Evolutionary conservation across 2,329 filamentous ascomycete genomes (phyloP).

Genomic region (Teratosphaeria destructans): DNA sequence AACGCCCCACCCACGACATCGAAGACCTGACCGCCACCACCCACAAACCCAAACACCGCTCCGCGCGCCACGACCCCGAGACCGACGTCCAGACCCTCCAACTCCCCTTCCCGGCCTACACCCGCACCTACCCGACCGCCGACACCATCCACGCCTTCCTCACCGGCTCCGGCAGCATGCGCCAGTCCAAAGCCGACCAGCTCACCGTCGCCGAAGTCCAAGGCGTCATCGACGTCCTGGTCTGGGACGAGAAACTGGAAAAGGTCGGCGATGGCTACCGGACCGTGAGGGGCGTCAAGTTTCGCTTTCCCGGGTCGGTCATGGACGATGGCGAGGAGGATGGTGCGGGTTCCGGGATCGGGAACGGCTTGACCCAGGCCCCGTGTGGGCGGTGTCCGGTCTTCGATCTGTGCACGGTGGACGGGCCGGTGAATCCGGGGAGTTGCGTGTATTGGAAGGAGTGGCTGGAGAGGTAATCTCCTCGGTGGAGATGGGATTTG

Average conservation of each 20-base stretch:
- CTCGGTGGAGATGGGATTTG: no score
- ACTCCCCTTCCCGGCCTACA: constrained; percentile 21
- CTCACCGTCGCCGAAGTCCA: constrained; percentile 62
- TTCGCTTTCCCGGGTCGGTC: constrained; percentile 14
- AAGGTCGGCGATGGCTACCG: constrained; percentile 43
- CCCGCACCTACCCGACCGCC: constrained; percentile 66
- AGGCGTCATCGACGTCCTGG: constrained; percentile 76
- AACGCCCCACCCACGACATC: constrained; percentile 14
- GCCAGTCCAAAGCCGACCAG: constrained; percentile 47
- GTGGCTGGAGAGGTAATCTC: constrained; percentile 48
- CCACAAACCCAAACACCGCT: constrained; percentile 14
- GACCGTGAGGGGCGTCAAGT: constrained; percentile 27
- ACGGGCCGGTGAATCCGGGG: constrained; percentile 77
- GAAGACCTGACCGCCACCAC: constrained; percentile 20
- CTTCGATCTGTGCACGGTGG: constrained; percentile 83
- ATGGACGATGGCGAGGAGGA: constrained; percentile 25
- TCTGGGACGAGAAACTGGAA: constrained; percentile 79
- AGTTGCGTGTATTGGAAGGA: constrained; percentile 86
- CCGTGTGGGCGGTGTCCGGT: constrained; percentile 90
- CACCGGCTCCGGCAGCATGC: constrained; percentile 57
- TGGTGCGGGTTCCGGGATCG: constrained; percentile 42
- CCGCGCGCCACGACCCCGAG: constrained; percentile 7
- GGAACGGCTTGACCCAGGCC: constrained; percentile 76
- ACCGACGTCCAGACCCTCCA: constrained; percentile 15
- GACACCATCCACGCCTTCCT: constrained; percentile 67